Percentiles rank a stretch among this genome's conserved stretches.
These are phyloP conservation scores for Suillus bovinus DNA, from an alignment of 768 basidiomycete genomes.

Conservation along the genomic window DNA sequence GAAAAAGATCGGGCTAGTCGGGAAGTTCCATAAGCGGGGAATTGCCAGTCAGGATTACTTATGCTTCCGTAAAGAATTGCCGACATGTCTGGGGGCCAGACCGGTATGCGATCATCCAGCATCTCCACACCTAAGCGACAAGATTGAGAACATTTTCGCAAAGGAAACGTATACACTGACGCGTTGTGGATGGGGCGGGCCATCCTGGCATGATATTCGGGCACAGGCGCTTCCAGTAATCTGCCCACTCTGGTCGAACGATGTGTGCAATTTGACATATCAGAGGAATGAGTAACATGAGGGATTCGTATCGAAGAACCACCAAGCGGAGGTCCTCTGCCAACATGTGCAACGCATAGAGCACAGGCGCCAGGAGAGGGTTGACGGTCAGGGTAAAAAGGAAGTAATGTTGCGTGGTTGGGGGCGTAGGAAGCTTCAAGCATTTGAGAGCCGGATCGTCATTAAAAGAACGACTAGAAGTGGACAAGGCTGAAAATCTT, in stretches of 20 bases:
- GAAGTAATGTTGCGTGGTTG: constrained; percentile 28
- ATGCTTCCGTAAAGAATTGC: constrained; percentile 58
- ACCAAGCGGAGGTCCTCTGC: constrained; percentile 68
- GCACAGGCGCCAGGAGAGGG: constrained; percentile 52
- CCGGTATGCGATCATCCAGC: constrained; percentile 70
- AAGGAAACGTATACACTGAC: constrained; percentile 11
- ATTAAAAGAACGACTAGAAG: constrained; percentile 47
- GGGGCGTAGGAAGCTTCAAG: constrained; percentile 39
- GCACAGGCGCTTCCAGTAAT: constrained; percentile 87
- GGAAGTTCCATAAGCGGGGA: constrained; percentile 45
- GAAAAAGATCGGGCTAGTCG: constrained; percentile 52
- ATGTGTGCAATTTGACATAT: constrained; percentile 62
- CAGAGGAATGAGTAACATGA: constrained; percentile 59
- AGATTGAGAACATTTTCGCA: neutral
- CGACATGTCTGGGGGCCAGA: constrained; percentile 78
- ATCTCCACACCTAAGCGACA: constrained; percentile 38
- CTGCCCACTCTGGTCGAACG: constrained; percentile 83
- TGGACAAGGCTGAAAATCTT: constrained; percentile 40
- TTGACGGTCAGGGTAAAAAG: constrained; percentile 37
- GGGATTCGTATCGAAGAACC: constrained; percentile 52
- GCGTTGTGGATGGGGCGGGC: constrained; percentile 48
- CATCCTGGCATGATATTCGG: constrained; percentile 62
- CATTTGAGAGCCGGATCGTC: constrained; percentile 60
- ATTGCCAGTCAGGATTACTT: constrained; percentile 69
- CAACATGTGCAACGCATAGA: constrained; percentile 78